Evolutionary conservation across 345 rosid species (phyloP).

Genomic region (Citrus sp.): DNA sequence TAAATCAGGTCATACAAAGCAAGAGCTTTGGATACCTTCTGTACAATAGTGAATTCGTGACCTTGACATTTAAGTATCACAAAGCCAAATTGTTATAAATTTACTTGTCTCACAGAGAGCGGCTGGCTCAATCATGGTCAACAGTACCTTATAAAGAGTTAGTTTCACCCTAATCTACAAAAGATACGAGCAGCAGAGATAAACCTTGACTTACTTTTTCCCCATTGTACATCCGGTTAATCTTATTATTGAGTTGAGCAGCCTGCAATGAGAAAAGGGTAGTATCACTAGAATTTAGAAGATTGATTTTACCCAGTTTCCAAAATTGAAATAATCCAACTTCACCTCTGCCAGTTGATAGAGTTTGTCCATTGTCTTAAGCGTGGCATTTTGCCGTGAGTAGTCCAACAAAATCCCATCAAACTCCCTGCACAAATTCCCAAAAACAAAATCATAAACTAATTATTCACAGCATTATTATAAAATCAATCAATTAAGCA

Average conservation of each 20-base stretch:
- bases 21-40: background rate
- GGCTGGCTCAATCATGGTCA: background rate
- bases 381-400: conserved; percentile 73
- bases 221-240: conserved; percentile 70
- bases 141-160: background rate
- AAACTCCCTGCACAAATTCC: conserved; percentile 49
- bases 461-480: background rate
- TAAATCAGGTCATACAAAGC: background rate
- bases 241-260: conserved; percentile 69
- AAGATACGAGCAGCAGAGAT: background rate
- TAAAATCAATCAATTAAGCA: background rate
- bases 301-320: background rate
- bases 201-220: conserved; percentile 60
- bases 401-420: conserved; percentile 74
- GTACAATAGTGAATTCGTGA: background rate
- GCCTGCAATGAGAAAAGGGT: conserved; percentile 40
- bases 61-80: background rate
- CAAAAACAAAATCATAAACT: too few relatives aligned
- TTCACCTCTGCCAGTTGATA: conserved; percentile 71
- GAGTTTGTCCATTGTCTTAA: conserved; percentile 64
- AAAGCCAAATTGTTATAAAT: background rate
- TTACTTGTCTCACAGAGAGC: background rate
- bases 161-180: background rate
- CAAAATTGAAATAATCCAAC: conserved; percentile 1
- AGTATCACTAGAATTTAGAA: background rate